Base-by-base conservation (phyloP, 495 filamentous ascomycete genomes). In the Tuber borchii region DNA sequence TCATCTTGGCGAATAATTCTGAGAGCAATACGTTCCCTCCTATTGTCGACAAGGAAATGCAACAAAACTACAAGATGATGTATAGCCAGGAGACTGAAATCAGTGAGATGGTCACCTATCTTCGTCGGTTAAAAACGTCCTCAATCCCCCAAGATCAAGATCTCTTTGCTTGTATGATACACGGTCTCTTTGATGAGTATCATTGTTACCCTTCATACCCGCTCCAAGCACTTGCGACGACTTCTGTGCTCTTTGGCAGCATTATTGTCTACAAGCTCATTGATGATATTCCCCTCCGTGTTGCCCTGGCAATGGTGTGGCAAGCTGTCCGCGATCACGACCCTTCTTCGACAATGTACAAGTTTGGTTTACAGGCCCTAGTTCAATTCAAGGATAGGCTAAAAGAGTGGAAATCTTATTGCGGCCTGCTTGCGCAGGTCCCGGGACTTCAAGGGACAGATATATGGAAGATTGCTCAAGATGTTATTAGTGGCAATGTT, bases 161-260 rank as follows among this genome's bases (percentile, higher is more conserved):
- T 81, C 87, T 97, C 6, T 99, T 98, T 83, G 93, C 94, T 19
- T 97, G 95, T 84, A 98, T 99, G 95, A 94, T 99, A 44, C 95
- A 97, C 79, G 95, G 95, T 0, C 87, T 99, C 14, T 97, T 98
- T 79, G 95, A 99, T 79, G 95, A 99, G 84, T 99, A 97, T 83
- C 90, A 91, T 69, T 97, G 96, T 83, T 99, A 97, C 82, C 88
- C 90, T 65, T 93, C 94, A 79, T 99, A 99, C 83, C 96, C 96
- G 6, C 87, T 97, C 7, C 94, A 95, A 78, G 95, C 95, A 45
- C 85, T 99, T 73, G 94, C 94, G 10, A 97, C 94, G 19, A 98
- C 95, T 1, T 95, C 95, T 7, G 94, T 97, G 34, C 88, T 99
- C 75, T 99, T 99, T 83, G 95, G 95, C 70, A 94, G 95, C 69